Percentiles rank a stretch among this genome's conserved stretches.
These are phyloP conservation scores for Eimeria tenella DNA, from an alignment of 169 alveolate species.

Conservation along the genomic window DNA sequence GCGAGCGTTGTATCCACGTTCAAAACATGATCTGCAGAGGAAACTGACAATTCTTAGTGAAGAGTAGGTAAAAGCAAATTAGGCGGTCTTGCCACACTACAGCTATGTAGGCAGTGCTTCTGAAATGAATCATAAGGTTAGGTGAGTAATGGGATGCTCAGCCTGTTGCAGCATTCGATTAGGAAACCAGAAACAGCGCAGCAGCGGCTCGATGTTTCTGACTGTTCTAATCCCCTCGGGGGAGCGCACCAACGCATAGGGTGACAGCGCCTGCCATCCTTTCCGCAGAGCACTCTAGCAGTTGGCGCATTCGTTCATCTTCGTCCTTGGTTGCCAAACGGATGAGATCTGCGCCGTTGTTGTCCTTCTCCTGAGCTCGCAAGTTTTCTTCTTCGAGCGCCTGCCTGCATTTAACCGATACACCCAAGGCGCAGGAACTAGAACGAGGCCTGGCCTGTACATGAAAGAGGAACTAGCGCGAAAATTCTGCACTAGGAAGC, in stretches of 20 bases:
- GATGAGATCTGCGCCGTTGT: slow-evolving; percentile 22
- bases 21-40: slow-evolving; percentile 42
- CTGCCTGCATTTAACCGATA: slow-evolving; percentile 3
- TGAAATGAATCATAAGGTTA: too few relatives aligned
- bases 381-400: slow-evolving; percentile 35
- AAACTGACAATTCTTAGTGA: neutral
- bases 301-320: slow-evolving; percentile 8
- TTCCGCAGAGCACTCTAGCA: slow-evolving; percentile 9
- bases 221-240: neutral
- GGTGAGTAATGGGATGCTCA: too few relatives aligned
- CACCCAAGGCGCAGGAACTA: too few relatives aligned
- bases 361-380: neutral
- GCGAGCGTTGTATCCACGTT: slow-evolving; percentile 50
- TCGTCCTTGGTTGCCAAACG: slow-evolving; percentile 50
- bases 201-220: neutral
- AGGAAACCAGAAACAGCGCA: too few relatives aligned
- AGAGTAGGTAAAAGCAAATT: too few relatives aligned
- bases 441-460: too few relatives aligned
- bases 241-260: slow-evolving; percentile 59
- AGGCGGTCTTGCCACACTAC: too few relatives aligned
- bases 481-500: too few relatives aligned
- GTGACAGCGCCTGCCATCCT: slow-evolving; percentile 36
- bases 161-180: too few relatives aligned
- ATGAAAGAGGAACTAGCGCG: too few relatives aligned
- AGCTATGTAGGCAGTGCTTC: too few relatives aligned